These are phyloP conservation scores for Boletus reticuloceps DNA, from an alignment of 768 basidiomycete species.

Conservation along the genomic window DNA sequence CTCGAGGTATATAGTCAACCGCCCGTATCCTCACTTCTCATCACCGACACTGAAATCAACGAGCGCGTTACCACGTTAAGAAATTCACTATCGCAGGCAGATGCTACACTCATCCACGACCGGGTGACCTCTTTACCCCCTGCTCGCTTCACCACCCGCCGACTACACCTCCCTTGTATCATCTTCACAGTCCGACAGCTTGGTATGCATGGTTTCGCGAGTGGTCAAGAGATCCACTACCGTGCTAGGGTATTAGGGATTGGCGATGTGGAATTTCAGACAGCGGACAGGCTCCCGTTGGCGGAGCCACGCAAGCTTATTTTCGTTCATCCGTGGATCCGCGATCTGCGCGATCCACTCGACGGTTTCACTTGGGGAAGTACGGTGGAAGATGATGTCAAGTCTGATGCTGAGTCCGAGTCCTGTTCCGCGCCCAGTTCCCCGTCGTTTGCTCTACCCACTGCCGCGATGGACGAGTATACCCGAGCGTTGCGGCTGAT, in stretches of 20 bases:
- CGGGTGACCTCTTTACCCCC: not conserved
- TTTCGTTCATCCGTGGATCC: slow-evolving; percentile 8
- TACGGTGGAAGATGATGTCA: not conserved
- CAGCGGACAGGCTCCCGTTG: not conserved
- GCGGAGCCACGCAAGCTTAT: not conserved
- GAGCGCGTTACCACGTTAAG: not conserved
- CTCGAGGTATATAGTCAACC: not conserved
- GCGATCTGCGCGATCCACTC: not conserved
- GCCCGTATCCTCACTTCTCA: not conserved
- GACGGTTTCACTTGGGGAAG: not conserved
- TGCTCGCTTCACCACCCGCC: not conserved
- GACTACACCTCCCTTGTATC: slow-evolving; percentile 2
- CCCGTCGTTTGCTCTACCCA: not conserved
- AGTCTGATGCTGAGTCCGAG: not conserved
- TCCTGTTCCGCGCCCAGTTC: not conserved
- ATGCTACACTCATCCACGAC: not conserved
- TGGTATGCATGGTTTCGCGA: not conserved
- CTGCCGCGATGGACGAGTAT: not conserved
- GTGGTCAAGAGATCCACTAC: not conserved
- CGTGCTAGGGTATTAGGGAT: not conserved
- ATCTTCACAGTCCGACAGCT: not conserved
- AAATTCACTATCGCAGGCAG: not conserved
- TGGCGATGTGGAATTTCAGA: not conserved
- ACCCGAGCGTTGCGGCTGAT: not conserved
- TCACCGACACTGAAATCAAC: not conserved